Percentiles rank a stretch among this genome's conserved stretches.
Evolutionary conservation across 2,329 filamentous ascomycete species (phyloP).

Genomic region (Alternaria sp.): DNA sequence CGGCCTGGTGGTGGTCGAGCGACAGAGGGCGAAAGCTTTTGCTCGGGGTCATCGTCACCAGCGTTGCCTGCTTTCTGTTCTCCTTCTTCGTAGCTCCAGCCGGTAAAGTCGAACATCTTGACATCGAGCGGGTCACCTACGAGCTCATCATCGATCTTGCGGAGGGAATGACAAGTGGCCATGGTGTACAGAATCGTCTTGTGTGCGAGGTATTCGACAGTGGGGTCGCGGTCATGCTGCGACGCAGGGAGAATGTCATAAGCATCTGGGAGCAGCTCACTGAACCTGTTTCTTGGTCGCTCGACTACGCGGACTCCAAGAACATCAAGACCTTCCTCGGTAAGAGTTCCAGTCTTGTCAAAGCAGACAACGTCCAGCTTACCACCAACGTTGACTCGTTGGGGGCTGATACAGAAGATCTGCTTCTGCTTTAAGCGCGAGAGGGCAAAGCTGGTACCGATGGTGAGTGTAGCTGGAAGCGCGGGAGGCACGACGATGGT

Average conservation of each 20-base stretch:
- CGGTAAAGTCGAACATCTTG: slow-evolving; percentile 98
- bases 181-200: slow-evolving; percentile 87
- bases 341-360: slow-evolving; percentile 98
- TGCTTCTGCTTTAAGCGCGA: slow-evolving; percentile 83
- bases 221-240: slow-evolving; percentile 64
- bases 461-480: slow-evolving; percentile 90
- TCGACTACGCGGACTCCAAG: slow-evolving; percentile 84
- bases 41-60: slow-evolving; percentile 77
- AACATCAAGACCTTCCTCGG: slow-evolving; percentile 94
- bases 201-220: slow-evolving; percentile 65
- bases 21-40: slow-evolving; percentile 83
- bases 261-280: slow-evolving; percentile 74
- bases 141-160: slow-evolving; percentile 84
- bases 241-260: slow-evolving; percentile 63
- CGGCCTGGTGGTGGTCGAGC: slow-evolving; percentile 75
- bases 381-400: slow-evolving; percentile 94
- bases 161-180: slow-evolving; percentile 94
- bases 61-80: slow-evolving; percentile 67
- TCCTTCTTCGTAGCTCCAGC: slow-evolving; percentile 91
- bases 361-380: slow-evolving; percentile 97
- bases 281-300: slow-evolving; percentile 68
- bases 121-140: slow-evolving; percentile 93
- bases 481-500: slow-evolving; percentile 97
- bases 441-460: slow-evolving; percentile 94
- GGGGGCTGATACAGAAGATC: slow-evolving; percentile 97